These are phyloP conservation scores for Aspergillus texensis DNA, from an alignment of 2,329 filamentous ascomycete species.

Conservation along the genomic window DNA sequence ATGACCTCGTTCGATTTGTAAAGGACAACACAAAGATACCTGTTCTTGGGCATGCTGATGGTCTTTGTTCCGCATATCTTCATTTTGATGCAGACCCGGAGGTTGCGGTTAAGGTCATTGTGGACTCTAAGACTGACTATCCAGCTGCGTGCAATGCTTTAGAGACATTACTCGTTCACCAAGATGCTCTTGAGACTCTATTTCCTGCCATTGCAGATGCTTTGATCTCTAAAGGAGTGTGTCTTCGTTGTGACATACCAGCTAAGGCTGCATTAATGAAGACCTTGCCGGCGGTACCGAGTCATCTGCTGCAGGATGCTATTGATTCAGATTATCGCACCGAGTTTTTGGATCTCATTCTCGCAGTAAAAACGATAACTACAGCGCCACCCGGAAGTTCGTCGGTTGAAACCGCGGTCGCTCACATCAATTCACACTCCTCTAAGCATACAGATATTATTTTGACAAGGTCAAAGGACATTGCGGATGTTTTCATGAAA, in stretches of 20 bases:
- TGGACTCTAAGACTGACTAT: conserved; percentile 93
- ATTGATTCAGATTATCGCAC: conserved; percentile 76
- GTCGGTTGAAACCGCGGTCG: conserved; percentile 69
- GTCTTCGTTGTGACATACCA: conserved; percentile 73
- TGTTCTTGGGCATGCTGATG: conserved; percentile 93
- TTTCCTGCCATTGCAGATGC: conserved; percentile 74
- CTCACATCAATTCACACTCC: conserved; percentile 88
- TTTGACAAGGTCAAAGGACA: conserved; percentile 67
- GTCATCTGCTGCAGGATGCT: conserved; percentile 64
- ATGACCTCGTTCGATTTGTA: conserved; percentile 86
- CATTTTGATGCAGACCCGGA: conserved; percentile 73
- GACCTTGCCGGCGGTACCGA: conserved; percentile 46
- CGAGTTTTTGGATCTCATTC: conserved; percentile 81
- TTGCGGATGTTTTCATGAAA: conserved; percentile 81
- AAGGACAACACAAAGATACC: conserved; percentile 92
- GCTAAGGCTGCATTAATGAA: conserved; percentile 66
- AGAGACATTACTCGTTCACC: conserved; percentile 88
- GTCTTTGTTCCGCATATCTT: conserved; percentile 85
- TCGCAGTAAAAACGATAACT: conserved; percentile 80
- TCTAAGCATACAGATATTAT: conserved; percentile 95
- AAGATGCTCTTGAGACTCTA: conserved; percentile 65
- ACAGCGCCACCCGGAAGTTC: conserved; percentile 24
- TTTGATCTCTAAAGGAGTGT: conserved; percentile 75
- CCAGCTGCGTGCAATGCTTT: conserved; percentile 92
- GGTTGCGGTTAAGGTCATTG: conserved; percentile 73